These are phyloP conservation scores for Entonaema liquescens DNA, from an alignment of 495 filamentous ascomycete species.

Conservation along the genomic window DNA sequence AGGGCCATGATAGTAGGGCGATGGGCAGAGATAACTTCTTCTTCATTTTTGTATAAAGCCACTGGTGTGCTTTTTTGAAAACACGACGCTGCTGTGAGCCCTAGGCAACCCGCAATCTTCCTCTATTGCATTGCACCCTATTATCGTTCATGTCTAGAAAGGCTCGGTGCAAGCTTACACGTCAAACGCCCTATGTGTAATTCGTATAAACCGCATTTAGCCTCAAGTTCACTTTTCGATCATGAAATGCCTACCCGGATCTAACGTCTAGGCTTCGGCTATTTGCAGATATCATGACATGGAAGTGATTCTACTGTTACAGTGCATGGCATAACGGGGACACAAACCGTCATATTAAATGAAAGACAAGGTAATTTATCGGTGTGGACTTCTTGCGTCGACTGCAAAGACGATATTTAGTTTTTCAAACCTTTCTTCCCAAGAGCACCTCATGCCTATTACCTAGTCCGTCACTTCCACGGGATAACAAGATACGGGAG, in stretches of 20 bases:
- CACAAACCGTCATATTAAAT: too few species aligned
- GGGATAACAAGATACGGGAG: too few species aligned
- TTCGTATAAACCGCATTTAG: not conserved
- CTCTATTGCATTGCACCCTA: not conserved
- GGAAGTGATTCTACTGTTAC: not conserved
- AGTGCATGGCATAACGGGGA: not conserved
- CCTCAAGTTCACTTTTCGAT: not conserved
- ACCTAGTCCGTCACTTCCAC: too few species aligned
- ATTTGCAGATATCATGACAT: not conserved
- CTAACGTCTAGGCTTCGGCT: not conserved
- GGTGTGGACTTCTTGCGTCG: too few species aligned
- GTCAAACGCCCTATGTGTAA: not conserved
- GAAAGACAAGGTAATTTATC: too few species aligned
- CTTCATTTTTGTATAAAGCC: not conserved
- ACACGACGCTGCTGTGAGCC: not conserved
- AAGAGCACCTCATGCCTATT: too few species aligned
- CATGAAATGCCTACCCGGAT: not conserved
- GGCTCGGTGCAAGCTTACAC: not conserved
- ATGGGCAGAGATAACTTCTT: not conserved
- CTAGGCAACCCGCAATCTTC: not conserved
- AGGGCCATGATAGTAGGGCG: conserved; percentile 4
- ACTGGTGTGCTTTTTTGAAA: not conserved
- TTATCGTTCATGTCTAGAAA: too few species aligned
- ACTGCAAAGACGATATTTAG: too few species aligned
- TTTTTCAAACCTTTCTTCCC: too few species aligned